Evolutionary conservation across 1,284 basidiomycete genomes (phyloP).

Genomic region (Ceratobasidium sp.): DNA sequence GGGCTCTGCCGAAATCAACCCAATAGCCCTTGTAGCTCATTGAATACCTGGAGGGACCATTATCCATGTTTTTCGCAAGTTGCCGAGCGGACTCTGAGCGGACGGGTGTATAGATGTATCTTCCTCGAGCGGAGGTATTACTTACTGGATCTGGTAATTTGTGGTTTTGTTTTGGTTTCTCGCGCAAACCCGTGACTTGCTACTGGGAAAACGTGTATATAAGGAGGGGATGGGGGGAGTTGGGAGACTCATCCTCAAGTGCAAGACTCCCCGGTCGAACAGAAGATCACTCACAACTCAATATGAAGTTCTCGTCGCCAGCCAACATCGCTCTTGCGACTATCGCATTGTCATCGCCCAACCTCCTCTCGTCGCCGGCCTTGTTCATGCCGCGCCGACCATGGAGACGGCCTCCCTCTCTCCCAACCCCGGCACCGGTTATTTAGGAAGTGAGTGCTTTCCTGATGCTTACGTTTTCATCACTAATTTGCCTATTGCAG

Average conservation of each 20-base stretch:
- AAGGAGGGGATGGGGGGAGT: background rate
- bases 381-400: slow-evolving; percentile 26
- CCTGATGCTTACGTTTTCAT: background rate
- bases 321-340: slow-evolving; percentile 29
- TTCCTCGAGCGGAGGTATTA: no score
- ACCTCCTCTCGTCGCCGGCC: slow-evolving; percentile 19
- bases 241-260: background rate
- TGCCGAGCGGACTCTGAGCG: no score
- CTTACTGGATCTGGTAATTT: no score
- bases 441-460: slow-evolving; percentile 17
- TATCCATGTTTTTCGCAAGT: no score
- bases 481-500: background rate
- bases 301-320: slow-evolving; percentile 26
- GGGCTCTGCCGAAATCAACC: no score
- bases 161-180: no score
- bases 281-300: slow-evolving; percentile 10
- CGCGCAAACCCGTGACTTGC: no score
- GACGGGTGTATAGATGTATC: no score
- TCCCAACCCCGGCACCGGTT: slow-evolving; percentile 20
- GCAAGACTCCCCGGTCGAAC: background rate
- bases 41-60: no score
- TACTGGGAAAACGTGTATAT: background rate
- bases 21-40: no score
- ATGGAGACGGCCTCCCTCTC: slow-evolving; percentile 6
- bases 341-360: slow-evolving; percentile 26